Percentiles rank a stretch among this genome's conserved stretches.
These are phyloP conservation scores for Colletotrichum liriopes DNA, from an alignment of 2,329 filamentous ascomycete species.

Conservation along the genomic window DNA sequence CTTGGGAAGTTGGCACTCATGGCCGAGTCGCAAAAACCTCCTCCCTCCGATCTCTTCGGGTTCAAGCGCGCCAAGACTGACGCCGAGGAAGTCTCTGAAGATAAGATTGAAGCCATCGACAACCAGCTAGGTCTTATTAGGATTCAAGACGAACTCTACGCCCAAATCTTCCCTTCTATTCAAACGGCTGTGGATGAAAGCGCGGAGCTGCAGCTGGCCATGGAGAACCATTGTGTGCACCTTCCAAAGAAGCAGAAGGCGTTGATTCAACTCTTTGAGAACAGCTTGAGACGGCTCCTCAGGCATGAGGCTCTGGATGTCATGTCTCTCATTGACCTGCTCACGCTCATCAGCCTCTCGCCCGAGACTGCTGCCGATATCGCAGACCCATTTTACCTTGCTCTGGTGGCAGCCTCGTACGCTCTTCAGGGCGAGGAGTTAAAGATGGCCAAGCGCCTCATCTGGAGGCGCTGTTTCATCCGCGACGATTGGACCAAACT, in stretches of 20 bases:
- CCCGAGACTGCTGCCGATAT: conserved; percentile 66
- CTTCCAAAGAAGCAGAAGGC: conserved; percentile 74
- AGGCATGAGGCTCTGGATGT: conserved; percentile 80
- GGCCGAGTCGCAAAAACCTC: conserved; percentile 67
- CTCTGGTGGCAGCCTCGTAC: conserved; percentile 74
- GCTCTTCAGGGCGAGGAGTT: conserved; percentile 71
- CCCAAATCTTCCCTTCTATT: conserved; percentile 78
- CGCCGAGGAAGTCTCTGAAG: conserved; percentile 56
- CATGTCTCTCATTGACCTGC: conserved; percentile 77
- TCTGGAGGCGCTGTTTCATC: conserved; percentile 91
- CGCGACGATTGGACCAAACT: conserved; percentile 88
- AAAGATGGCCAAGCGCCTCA: conserved; percentile 71
- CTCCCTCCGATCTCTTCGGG: conserved; percentile 43
- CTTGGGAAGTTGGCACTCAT: conserved; percentile 87
- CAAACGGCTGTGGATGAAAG: conserved; percentile 83
- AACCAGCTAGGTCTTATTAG: conserved; percentile 77
- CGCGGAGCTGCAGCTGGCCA: conserved; percentile 82
- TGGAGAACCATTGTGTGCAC: conserved; percentile 75
- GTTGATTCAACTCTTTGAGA: conserved; percentile 80
- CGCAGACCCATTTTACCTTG: conserved; percentile 81
- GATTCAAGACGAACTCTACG: conserved; percentile 85
- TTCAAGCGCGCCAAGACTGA: conserved; percentile 57
- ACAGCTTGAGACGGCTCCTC: conserved; percentile 79
- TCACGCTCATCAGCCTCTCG: conserved; percentile 79
- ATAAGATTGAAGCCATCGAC: conserved; percentile 69